Evolutionary conservation across 371 early-diverging fungal genomes (phyloP).

Genomic region (Apophysomyces sp.): DNA sequence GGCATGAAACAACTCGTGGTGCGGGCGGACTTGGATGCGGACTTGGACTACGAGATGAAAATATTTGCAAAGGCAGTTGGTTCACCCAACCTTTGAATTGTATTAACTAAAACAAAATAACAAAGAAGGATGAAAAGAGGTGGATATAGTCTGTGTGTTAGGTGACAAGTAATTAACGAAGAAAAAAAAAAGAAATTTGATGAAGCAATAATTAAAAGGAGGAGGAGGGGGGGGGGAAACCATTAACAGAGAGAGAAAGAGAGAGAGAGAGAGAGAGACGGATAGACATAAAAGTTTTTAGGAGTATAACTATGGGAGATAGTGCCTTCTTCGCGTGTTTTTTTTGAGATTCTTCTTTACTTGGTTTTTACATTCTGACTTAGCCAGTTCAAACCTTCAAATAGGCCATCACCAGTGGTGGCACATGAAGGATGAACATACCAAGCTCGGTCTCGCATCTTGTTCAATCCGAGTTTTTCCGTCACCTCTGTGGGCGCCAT

Average conservation of each 20-base stretch:
- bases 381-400: conserved; percentile 89
- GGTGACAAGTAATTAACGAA: too few relatives aligned
- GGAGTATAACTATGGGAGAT: too few relatives aligned
- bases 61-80: conserved; percentile 24
- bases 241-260: too few relatives aligned
- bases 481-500: conserved; percentile 83
- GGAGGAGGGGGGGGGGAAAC: too few relatives aligned
- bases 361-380: conserved; percentile 81
- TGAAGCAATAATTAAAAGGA: too few relatives aligned
- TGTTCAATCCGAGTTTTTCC: conserved; percentile 72
- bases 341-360: conserved; percentile 14
- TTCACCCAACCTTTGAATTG: conserved; percentile 17
- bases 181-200: too few relatives aligned
- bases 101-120: background rate
- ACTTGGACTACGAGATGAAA: conserved; percentile 30
- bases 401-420: conserved; percentile 85
- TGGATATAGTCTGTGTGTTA: too few relatives aligned
- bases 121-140: too few relatives aligned
- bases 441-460: conserved; percentile 80
- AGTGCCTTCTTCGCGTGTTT: too few relatives aligned
- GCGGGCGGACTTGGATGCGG: conserved; percentile 17
- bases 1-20: conserved; percentile 48
- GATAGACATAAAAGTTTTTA: too few relatives aligned
- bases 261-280: too few relatives aligned
- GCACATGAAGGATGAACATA: conserved; percentile 87